Base-by-base conservation (phyloP, 1,284 basidiomycete genomes). In the Moesziomyces antarcticus region DNA sequence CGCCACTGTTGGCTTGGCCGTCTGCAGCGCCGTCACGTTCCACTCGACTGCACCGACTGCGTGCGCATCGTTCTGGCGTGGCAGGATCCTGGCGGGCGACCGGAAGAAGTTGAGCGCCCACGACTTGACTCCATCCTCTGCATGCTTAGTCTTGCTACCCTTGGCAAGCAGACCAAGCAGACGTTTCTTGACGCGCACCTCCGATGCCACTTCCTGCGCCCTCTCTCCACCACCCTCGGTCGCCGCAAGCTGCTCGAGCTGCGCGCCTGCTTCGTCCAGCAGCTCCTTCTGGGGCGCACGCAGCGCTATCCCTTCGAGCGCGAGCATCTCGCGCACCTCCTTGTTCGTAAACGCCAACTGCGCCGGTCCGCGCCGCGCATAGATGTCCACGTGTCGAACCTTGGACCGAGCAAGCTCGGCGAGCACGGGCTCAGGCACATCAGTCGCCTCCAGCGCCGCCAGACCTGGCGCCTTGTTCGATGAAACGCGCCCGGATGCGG, bases 291-390 rank as follows among this genome's bases (percentile, higher is more conserved):
- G 79, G 3, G 86, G 75, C 6, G 84, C 81, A 18, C 87, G 84
- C 87, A 95, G 90, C 11, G 89, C 87, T 0, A 90, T 89, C 44
- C 90, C 89, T 1, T 90, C 87, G 16, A 98, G 88, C 48, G 88
- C 89, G 74, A 94, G 89, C 88, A 98, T 89, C 85, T 99, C 96
- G 25, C 96, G 87, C 3, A 97, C 87, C 85, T 99, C 97, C 85
- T 98, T 98, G 50, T 92, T 91, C 1, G 94, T 96, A 82, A 96
- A 97, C 0, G 94, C 92, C 0, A 93, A 91, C 83, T 98, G 92
- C 3, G 91, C 88, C 0, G 93, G 93, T 0, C 95, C 96, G 16
- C 96, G 88, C 42, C 97, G 87, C 0, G 91, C 96, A 30, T 96
- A 87, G 48, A 97, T 91, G 16, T 91, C 90, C 27, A 99, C 91